Percentiles rank a stretch among this genome's conserved stretches.
Conservation (phyloP, 78 protist genomes). For the Monocercomonoides exilis region DNA sequence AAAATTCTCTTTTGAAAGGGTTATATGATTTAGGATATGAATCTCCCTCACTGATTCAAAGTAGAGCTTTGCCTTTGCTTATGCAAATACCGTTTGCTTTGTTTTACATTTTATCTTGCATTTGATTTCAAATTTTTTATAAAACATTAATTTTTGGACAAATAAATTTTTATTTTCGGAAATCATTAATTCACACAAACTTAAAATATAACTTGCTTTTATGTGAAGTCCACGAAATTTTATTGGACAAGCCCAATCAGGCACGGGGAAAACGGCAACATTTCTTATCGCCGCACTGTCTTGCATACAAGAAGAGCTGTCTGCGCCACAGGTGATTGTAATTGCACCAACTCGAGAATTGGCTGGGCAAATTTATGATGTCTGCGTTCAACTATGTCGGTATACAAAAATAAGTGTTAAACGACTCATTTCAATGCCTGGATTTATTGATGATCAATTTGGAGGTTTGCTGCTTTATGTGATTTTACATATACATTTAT, state of each 20-base stretch:
- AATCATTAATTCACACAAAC: too few relatives aligned
- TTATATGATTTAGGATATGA: neutral
- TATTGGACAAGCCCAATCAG: slow-evolving; percentile 47
- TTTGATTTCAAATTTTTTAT: too few relatives aligned
- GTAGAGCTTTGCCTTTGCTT: neutral
- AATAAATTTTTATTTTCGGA: too few relatives aligned
- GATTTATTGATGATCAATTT: neutral
- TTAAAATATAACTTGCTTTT: too few relatives aligned
- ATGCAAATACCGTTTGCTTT: slow-evolving; percentile 2
- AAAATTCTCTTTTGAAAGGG: neutral
- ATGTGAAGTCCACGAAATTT: neutral
- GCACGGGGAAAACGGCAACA: slow-evolving; percentile 48
- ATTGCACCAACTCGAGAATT: slow-evolving; percentile 39
- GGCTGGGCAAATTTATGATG: slow-evolving; percentile 9
- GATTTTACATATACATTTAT: too few relatives aligned
- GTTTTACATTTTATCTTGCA: neutral
- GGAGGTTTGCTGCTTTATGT: too few relatives aligned
- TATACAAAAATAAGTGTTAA: neutral
- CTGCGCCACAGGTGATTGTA: slow-evolving; percentile 5
- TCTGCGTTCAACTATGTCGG: neutral
- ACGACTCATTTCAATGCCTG: neutral
- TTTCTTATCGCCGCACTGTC: slow-evolving; percentile 16
- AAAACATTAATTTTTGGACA: too few relatives aligned
- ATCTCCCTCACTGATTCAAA: neutral
- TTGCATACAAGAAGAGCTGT: neutral